Base-by-base conservation (phyloP, 1,284 basidiomycete genomes). In the Vanrija humicola region DNA sequence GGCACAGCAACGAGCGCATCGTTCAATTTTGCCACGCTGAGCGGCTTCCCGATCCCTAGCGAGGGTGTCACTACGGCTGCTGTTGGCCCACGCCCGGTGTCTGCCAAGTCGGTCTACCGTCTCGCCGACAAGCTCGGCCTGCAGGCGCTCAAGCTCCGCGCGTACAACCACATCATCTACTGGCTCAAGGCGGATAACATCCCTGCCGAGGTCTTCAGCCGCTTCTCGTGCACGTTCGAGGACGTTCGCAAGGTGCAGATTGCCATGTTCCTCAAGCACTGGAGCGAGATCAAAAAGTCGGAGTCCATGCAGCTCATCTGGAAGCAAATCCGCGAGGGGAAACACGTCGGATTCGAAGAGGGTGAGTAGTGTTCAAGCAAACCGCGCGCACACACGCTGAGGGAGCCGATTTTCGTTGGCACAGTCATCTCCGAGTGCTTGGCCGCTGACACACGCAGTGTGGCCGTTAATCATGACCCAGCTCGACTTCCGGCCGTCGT, bases 101-200 rank as follows among this genome's bases (percentile, higher is more conserved):
- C 87, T 21, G 89, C 90, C 10, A 93, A 93, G 75, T 86, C 90
- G 3, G 84, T 87, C n/a, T 93, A 90, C 71, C 80, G 88, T 42
- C 80, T 92, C n/a, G 89, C 89, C 3, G 89, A 91, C 87, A 86
- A 75, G 59, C 66, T 77, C 29, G 73, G 74, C 47, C 54, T 77
- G 10, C 70, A 65, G 1, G 61, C 72, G 3, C 61, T 77, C 43
- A 72, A 72, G 51, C 61, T 75, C 10, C 62, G 75, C 39, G 72
- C 65, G 9, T 74, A 66, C 56, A 67, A 87, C 82, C 87, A 92
- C 72, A 90, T 94, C 44, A 78, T 84, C 58, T 84, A 83, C 56
- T 86, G 85, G 3, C 79, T 93, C 43, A 86, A 85, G 0, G 82
- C 87, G 5, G 82, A 86, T 28, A 93, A 91, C 71, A 87, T 93